Conservation (phyloP, 169 alveolate genomes). For the Plasmodium gallinaceum region DNA sequence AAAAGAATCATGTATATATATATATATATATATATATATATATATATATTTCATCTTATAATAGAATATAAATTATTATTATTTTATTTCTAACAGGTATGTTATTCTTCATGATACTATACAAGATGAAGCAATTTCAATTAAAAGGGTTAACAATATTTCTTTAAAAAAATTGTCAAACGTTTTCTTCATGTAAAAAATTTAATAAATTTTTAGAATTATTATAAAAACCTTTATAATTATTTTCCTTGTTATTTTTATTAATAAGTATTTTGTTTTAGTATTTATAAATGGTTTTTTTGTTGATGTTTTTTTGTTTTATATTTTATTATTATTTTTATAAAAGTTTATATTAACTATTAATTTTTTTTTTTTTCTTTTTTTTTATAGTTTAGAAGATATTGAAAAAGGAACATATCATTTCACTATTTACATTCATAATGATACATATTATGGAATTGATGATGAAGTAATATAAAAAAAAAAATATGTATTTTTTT, state of each 20-base stretch:
- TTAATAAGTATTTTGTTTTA: too few species aligned
- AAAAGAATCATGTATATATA: neutral
- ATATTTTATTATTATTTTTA: conserved; percentile 3
- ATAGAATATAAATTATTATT: neutral
- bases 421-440: conserved; percentile 39
- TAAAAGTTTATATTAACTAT: too few species aligned
- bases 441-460: conserved; percentile 56
- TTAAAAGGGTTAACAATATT: conserved; percentile 33
- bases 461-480: conserved; percentile 44
- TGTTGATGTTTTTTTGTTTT: neutral
- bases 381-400: conserved; percentile 36
- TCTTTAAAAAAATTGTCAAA: conserved; percentile 31
- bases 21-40: conserved; percentile 12
- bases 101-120: conserved; percentile 47
- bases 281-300: neutral
- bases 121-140: conserved; percentile 56
- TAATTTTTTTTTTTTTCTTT: conserved; percentile 24
- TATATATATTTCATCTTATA: neutral
- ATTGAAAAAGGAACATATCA: conserved; percentile 35
- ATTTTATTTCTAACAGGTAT: conserved; percentile 16
- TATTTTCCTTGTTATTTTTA: neutral
- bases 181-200: conserved; percentile 46
- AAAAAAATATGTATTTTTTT: conserved; percentile 1
- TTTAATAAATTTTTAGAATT: neutral
- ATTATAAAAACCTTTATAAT: neutral